Base-by-base conservation (phyloP, 345 rosid genomes). In the Crucihimalaya himalaica region DNA sequence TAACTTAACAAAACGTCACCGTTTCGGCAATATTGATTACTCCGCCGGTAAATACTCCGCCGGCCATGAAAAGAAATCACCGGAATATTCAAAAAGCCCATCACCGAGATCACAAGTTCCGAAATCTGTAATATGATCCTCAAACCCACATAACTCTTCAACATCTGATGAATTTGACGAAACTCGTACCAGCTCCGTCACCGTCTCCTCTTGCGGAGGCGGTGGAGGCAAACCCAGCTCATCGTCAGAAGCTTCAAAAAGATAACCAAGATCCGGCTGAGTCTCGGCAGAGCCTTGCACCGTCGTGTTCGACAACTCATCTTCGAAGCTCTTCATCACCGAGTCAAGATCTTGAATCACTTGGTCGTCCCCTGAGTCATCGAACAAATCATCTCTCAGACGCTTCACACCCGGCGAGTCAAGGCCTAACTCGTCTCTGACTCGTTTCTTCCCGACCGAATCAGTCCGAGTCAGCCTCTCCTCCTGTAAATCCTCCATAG, bases 221-320 rank as follows among this genome's bases (percentile, higher is more conserved):
- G 79, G 56, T 23, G 97, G 90, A 32, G 93, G 96, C 48, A 93
- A 77, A 12, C 97, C 96, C 1, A 93, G 86, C 81, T 93, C 96
- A 11, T 93, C 92, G 43, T 87, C 97, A 8, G 98, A 89, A 27
- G 97, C 96, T 46, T 89, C 93, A 5, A 86, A 71, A 14, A 90
- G 89, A 53, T 84, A 90, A 0, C 96, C 96, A 0, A 93, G 86
- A 48, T 85, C 96, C 35, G 82, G 80, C 81, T 50, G 85, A 28
- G 82, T 60, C 8, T 65, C 84, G 4, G 68, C 80, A 20, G 81
- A 23, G 14, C 45, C 4, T 71, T 23, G 37, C 11, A 11, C 78
- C 77, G 78, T 64, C 47, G 29, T 23, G 51, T 34, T 68, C 14
- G 11, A 71, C 10, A 77, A 18, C 76, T 77, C 80, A 5, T 63